Conservation (phyloP, 495 filamentous ascomycete genomes). For the Talaromyces thailandensis region DNA sequence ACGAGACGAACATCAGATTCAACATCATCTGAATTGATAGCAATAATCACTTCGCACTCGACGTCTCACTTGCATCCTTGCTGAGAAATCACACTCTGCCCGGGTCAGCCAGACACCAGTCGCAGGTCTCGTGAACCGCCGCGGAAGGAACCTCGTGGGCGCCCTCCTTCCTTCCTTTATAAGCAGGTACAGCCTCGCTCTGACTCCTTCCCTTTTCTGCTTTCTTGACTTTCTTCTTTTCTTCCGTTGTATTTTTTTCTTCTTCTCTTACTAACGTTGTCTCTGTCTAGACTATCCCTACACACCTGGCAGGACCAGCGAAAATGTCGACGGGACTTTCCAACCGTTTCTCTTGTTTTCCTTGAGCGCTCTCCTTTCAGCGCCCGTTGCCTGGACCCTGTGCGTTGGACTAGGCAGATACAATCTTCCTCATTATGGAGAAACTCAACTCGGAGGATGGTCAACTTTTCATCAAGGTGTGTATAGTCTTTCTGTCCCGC, state of each 20-base stretch:
- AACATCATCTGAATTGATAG: neutral
- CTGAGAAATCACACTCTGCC: neutral
- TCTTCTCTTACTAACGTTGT: neutral
- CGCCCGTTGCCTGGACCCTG: conserved; percentile 20
- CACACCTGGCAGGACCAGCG: conserved; percentile 13
- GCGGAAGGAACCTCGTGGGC: neutral
- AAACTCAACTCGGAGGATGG: conserved; percentile 68
- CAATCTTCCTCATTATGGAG: conserved; percentile 32
- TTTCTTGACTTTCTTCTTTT: neutral
- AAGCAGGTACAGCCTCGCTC: conserved; percentile 5
- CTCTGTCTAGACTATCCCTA: neutral
- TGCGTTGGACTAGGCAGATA: conserved; percentile 13
- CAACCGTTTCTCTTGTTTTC: conserved; percentile 18
- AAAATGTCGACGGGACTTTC: conserved; percentile 30
- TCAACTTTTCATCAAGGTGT: conserved; percentile 79
- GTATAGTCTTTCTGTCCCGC: conserved; percentile 7
- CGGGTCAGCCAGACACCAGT: neutral
- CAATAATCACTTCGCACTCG: neutral
- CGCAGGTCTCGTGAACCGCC: neutral
- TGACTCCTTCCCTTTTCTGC: neutral
- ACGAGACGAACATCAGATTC: neutral
- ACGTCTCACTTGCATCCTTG: neutral
- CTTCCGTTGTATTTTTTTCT: neutral
- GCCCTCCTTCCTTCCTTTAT: neutral
- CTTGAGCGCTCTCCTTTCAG: conserved; percentile 30